Evolutionary conservation across 495 filamentous ascomycete genomes (phyloP), one percentile per base, ranked within the genome.

Genomic region (Polyplosphaeria fusca): DNA sequence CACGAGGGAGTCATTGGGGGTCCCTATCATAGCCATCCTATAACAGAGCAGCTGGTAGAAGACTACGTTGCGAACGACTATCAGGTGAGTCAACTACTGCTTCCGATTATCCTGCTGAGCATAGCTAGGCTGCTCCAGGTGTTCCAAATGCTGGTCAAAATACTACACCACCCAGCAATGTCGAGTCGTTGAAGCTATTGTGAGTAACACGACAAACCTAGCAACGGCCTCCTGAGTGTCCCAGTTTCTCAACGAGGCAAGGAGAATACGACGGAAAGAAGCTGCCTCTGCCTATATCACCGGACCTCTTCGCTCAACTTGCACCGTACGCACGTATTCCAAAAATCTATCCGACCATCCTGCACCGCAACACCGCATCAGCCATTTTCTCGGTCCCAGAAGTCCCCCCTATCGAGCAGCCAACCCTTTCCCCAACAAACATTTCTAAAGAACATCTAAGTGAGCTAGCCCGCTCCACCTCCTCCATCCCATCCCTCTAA

Each of bases 161-260:
- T 35, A 7, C 7, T 14, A 14, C 7, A 7, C 30, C 7, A 7
- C 30, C 14, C 14, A 7, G 30, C 30, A 35, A 14, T 7, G 30
- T 35, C 39, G 39, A 42, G 39, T 42, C 7, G 5, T 12, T 42
- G 39, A 42, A 42, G 39, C 39, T 42, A 9, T 42, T 42, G 39
- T 20, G 20, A 42, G 39, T 19, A 42, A 19, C 20, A 13, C 39
- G 9, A 12, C 5, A 7, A 42, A 13, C 5, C 20, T 7, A 20
- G 39, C 18, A 20, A 12, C 19, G 5, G 18, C 39, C 9, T 9
- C 19, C 39, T 42, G 9, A 42, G 9, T 9, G 39, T 5, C 19
- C 5, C 19, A 42, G 39, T 20, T 5, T 42, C 39, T 42, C 39
- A 12, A 42, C 39, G 9, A 7, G 18, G 9, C 11, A 42, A 12